phyloP scores from a whole-genome alignment of 2,329 filamentous ascomycete species.

The Calonectria pteridis region DNA sequence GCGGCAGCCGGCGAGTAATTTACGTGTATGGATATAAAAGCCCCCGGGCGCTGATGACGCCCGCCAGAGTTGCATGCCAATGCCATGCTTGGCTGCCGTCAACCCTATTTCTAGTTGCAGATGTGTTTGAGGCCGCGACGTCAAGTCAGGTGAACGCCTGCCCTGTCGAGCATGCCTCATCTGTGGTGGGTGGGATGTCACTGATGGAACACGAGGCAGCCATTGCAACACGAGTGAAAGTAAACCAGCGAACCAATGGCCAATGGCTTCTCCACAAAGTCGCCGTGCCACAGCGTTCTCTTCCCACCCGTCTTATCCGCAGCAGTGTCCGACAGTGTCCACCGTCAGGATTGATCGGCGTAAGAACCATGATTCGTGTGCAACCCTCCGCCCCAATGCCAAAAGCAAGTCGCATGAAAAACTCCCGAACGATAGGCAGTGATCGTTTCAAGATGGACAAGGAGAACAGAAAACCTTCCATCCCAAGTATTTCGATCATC shows the following conservation, averaged over 20 bases:
- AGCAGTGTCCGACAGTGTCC: not conserved
- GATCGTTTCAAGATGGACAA: not conserved
- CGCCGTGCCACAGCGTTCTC: not conserved
- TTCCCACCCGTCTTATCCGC: not conserved
- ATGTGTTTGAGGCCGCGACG: not conserved
- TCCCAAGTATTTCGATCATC: not conserved
- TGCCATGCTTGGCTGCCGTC: not conserved
- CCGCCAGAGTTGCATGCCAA: not conserved
- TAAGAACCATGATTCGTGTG: not conserved
- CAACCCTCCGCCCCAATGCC: not conserved
- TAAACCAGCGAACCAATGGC: not conserved
- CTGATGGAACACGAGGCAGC: not conserved
- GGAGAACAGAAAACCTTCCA: not conserved
- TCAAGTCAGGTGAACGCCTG: not conserved
- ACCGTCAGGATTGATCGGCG: not conserved
- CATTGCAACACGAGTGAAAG: not conserved
- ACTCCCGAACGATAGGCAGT: not conserved
- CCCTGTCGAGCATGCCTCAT: not conserved
- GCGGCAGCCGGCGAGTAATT: not conserved
- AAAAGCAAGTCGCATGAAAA: not conserved
- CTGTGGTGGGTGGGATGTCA: not conserved
- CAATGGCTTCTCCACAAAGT: not conserved
- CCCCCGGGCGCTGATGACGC: not conserved
- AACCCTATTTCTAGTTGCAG: not conserved
- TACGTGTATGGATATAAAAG: not conserved